Conservation (phyloP, 1,284 basidiomycete species). For the Heimioporus punctisporus region DNA sequence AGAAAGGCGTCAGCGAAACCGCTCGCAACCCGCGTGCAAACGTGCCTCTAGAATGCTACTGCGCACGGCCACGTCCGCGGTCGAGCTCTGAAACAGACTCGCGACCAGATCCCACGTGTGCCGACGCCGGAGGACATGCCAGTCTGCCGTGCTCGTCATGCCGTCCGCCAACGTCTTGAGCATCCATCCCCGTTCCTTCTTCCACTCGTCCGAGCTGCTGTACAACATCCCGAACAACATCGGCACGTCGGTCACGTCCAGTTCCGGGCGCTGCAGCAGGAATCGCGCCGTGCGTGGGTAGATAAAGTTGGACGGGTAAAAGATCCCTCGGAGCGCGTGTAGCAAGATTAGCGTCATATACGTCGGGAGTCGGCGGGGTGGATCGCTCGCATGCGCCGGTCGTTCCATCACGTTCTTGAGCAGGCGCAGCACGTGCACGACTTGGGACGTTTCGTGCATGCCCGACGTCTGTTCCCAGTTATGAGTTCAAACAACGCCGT, state of each 20-base stretch:
- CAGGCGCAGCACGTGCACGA: conserved; percentile 75
- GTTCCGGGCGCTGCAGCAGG: conserved; percentile 58
- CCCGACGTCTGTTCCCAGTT: conserved; percentile 49
- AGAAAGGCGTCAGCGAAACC: background rate
- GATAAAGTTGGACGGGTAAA: conserved; percentile 53
- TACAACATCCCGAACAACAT: conserved; percentile 82
- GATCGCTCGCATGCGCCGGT: conserved; percentile 41
- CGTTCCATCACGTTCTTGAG: conserved; percentile 63
- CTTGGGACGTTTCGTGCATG: conserved; percentile 83
- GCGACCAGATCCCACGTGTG: conserved; percentile 90
- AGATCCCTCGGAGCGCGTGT: conserved; percentile 55
- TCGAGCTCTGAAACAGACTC: conserved; percentile 73
- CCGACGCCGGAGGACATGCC: conserved; percentile 78
- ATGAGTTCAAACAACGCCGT: conserved; percentile 6
- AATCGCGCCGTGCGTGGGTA: conserved; percentile 59
- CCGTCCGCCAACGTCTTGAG: conserved; percentile 74
- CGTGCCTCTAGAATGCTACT: conserved; percentile 68
- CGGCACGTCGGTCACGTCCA: conserved; percentile 60
- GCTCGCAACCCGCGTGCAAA: background rate
- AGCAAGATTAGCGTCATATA: conserved; percentile 78
- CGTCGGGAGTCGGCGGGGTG: conserved; percentile 61
- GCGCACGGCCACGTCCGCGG: conserved; percentile 54
- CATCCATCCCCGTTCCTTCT: conserved; percentile 89
- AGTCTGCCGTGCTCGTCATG: conserved; percentile 74
- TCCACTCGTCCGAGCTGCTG: conserved; percentile 72